Evolutionary conservation across 176 grass and related monocot genomes (phyloP).

Genomic region (Lolium rigidum): DNA sequence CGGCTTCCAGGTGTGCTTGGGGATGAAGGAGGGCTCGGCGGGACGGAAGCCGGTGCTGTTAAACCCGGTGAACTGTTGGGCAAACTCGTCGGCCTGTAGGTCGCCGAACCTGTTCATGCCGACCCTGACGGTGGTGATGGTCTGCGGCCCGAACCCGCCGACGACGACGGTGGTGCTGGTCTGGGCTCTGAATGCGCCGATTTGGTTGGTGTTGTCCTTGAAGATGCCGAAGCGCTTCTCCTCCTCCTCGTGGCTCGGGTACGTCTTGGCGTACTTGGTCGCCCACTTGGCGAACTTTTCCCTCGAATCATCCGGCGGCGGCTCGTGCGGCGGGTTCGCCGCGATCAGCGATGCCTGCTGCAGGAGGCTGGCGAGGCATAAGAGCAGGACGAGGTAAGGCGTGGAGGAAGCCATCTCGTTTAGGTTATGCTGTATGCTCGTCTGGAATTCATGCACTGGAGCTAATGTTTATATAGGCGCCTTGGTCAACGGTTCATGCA

Average conservation of each 20-base stretch:
- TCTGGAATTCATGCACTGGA: no score
- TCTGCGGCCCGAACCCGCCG: conserved; percentile 23
- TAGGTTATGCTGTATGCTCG: no score
- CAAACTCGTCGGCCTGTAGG: conserved; percentile 23
- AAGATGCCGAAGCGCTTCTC: conserved; percentile 37
- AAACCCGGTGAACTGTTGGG: conserved; percentile 26
- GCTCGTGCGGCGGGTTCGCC: no score
- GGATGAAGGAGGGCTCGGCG: background rate
- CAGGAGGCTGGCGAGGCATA: no score
- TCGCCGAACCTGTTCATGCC: conserved; percentile 55
- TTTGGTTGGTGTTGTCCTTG: conserved; percentile 30
- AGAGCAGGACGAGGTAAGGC: no score
- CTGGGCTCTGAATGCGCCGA: conserved; percentile 24
- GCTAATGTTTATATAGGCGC: no score
- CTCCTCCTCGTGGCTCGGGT: background rate
- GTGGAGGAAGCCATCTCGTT: no score
- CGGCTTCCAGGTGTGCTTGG: conserved; percentile 1
- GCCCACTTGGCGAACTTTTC: no score
- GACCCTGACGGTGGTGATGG: background rate
- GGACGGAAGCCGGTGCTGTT: background rate
- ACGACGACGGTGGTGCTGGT: background rate
- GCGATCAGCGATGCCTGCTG: no score
- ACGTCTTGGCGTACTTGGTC: no score
- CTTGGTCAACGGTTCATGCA: no score
- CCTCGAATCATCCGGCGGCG: no score